Evolutionary conservation across 2,329 filamentous ascomycete species (phyloP).

Genomic region (Didymella lethalis): DNA sequence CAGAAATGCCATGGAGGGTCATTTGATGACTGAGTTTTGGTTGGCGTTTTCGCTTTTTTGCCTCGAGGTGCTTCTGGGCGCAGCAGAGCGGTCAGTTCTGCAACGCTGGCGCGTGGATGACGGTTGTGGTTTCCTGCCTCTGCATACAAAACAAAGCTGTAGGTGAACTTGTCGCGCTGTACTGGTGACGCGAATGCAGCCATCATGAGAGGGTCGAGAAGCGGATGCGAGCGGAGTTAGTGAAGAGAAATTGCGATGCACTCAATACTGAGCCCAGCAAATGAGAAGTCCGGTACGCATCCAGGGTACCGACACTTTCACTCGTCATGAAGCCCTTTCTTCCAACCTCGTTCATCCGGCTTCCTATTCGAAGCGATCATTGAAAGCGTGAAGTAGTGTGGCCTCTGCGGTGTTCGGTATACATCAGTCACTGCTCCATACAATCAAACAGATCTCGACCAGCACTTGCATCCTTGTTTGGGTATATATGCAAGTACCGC

Average conservation of each 20-base stretch:
- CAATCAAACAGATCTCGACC: no score
- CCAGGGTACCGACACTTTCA: not conserved
- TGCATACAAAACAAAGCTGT: constrained; percentile 41
- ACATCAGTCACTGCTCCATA: not conserved
- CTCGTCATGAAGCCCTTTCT: not conserved
- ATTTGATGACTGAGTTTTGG: constrained; percentile 33
- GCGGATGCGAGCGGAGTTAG: not conserved
- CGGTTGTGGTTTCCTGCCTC: constrained; percentile 44
- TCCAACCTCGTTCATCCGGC: not conserved
- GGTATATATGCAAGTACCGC: no score
- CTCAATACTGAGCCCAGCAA: not conserved
- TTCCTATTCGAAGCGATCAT: not conserved
- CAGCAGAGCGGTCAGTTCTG: constrained; percentile 36
- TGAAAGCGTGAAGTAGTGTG: not conserved
- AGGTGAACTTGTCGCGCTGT: constrained; percentile 39
- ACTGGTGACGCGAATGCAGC: constrained; percentile 41
- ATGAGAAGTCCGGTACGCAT: not conserved
- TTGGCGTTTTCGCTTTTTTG: constrained; percentile 14
- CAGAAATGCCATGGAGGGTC: constrained; percentile 69
- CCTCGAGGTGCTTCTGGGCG: constrained; percentile 35
- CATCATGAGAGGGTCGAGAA: constrained; percentile 23
- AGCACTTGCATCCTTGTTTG: no score
- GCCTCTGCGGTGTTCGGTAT: not conserved
- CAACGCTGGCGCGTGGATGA: constrained; percentile 41
- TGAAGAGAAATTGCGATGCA: not conserved